Conservation (phyloP, 495 filamentous ascomycete species). For the Friedmanniomyces simplex region DNA sequence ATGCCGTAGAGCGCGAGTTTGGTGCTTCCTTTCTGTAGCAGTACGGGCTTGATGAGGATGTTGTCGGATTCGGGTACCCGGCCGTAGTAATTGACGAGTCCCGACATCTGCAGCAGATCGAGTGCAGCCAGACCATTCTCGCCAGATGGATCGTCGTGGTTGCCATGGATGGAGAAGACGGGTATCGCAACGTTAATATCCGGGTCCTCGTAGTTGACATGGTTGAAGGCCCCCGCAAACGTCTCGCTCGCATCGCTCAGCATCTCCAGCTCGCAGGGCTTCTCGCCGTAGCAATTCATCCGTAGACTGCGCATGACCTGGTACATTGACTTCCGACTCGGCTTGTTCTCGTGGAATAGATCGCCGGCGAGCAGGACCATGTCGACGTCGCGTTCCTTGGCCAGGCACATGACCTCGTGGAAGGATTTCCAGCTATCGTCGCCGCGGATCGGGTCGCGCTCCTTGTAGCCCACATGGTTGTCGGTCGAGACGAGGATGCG, state of each 20-base stretch:
- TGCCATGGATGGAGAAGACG: constrained; percentile 96
- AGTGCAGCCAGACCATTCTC: constrained; percentile 83
- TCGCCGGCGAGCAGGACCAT: constrained; percentile 94
- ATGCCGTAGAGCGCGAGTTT: constrained; percentile 93
- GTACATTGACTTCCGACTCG: constrained; percentile 91
- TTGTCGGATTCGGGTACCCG: constrained; percentile 85
- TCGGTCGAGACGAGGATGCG: constrained; percentile 90
- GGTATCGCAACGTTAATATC: constrained; percentile 97
- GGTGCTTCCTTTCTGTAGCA: constrained; percentile 87
- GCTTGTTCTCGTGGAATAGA: constrained; percentile 97
- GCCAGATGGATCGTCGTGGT: constrained; percentile 94
- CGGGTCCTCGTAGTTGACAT: constrained; percentile 95
- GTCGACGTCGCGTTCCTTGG: constrained; percentile 79
- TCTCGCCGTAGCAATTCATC: constrained; percentile 87
- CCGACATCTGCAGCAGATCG: constrained; percentile 82
- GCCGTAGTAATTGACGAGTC: constrained; percentile 92
- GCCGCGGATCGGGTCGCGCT: constrained; percentile 82
- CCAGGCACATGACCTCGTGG: constrained; percentile 88
- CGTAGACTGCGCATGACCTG: constrained; percentile 90
- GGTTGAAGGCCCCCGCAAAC: constrained; percentile 73
- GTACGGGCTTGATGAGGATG: constrained; percentile 77
- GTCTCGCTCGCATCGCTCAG: constrained; percentile 83
- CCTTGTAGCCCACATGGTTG: constrained; percentile 94
- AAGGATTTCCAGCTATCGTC: constrained; percentile 97
- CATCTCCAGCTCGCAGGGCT: constrained; percentile 91